A percentile compares a stretch with the other conserved stretches of the same genome.
Conservation (phyloP, 163 green algal genomes). For the Prototheca stagnorum region DNA sequence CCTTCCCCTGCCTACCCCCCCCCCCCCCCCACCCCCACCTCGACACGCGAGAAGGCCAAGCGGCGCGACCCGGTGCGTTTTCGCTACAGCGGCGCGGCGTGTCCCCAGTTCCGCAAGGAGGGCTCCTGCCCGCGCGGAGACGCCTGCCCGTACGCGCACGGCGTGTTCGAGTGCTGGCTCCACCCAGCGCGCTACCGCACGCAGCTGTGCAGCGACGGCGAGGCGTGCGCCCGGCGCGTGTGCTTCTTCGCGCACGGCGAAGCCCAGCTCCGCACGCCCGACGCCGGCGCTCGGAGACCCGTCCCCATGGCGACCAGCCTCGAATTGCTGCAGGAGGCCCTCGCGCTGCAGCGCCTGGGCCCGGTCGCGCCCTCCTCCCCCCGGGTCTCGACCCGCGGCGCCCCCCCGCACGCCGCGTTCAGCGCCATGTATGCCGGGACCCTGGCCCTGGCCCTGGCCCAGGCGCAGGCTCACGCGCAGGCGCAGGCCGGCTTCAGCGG, state of each 20-base stretch:
- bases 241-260: conserved; percentile 82
- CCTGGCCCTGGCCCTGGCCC: neutral
- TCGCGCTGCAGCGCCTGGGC: neutral
- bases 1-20: no score
- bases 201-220: conserved; percentile 65
- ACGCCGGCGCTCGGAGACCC: no score
- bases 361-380: neutral
- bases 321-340: neutral
- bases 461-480: no score
- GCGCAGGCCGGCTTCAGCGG: no score
- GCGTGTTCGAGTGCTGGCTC: conserved; percentile 81
- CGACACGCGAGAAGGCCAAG: no score
- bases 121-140: conserved; percentile 15
- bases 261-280: conserved; percentile 45
- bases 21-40: no score
- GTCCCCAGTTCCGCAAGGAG: no score
- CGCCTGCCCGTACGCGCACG: conserved; percentile 60
- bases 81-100: neutral
- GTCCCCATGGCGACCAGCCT: no score
- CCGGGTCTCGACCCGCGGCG: neutral
- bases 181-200: conserved; percentile 63
- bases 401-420: neutral
- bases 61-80: neutral
- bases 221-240: conserved; percentile 53
- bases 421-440: neutral